These are phyloP conservation scores for Daedaleopsis sinensis DNA, from an alignment of 768 basidiomycete genomes.

Conservation along the genomic window DNA sequence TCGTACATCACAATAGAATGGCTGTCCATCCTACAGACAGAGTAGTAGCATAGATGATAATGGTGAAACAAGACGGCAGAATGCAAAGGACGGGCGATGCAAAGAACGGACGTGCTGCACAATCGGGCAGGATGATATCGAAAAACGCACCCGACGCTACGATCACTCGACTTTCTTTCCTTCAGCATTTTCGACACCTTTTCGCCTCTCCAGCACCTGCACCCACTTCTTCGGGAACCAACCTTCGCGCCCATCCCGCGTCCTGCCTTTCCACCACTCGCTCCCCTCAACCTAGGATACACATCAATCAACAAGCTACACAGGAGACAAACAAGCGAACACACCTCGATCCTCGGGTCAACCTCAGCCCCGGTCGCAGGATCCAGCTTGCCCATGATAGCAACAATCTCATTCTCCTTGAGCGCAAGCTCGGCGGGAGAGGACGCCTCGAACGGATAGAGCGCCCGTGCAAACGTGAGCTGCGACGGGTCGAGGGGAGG, in stretches of 20 bases:
- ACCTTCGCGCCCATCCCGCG: slow-evolving; percentile 87
- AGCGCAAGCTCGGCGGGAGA: slow-evolving; percentile 79
- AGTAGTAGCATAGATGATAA: neutral
- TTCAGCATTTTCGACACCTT: slow-evolving; percentile 31
- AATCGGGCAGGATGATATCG: too few relatives aligned
- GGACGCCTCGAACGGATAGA: slow-evolving; percentile 76
- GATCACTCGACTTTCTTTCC: slow-evolving; percentile 45
- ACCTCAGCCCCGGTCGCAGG: slow-evolving; percentile 69
- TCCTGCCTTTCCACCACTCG: slow-evolving; percentile 96
- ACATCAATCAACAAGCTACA: neutral
- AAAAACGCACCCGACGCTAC: neutral
- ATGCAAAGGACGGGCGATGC: neutral
- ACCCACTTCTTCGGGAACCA: slow-evolving; percentile 97
- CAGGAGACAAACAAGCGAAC: neutral
- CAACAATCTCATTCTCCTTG: slow-evolving; percentile 91
- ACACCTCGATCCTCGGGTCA: slow-evolving; percentile 61
- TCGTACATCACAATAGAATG: neutral
- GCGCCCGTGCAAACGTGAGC: slow-evolving; percentile 81
- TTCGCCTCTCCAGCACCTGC: slow-evolving; percentile 60
- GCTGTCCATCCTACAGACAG: neutral
- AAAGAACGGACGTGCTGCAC: too few relatives aligned
- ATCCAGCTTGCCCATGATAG: slow-evolving; percentile 82
- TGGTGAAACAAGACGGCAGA: neutral
- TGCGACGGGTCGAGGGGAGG: slow-evolving; percentile 77
- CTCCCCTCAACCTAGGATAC: slow-evolving; percentile 42